Conservation (phyloP, 1,284 basidiomycete species). For the Boletellus deceptivus region DNA sequence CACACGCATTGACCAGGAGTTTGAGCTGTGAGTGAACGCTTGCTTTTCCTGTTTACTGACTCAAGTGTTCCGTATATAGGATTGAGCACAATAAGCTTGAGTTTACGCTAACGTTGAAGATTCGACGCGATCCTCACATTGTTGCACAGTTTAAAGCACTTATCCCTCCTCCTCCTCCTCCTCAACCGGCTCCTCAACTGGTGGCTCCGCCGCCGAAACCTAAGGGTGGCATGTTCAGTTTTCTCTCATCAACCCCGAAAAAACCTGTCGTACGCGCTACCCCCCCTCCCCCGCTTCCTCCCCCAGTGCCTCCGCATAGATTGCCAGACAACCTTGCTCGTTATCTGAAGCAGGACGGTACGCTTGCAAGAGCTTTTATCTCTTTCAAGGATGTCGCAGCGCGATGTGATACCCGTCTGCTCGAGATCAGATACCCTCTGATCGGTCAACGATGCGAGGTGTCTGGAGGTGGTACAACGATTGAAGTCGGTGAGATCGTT, state of each 20-base stretch:
- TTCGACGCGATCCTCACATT: conserved; percentile 82
- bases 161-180: conserved; percentile 32
- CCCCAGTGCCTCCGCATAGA: conserved; percentile 32
- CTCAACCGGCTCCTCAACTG: conserved; percentile 44
- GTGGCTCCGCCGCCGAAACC: conserved; percentile 44
- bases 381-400: conserved; percentile 81
- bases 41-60: not conserved
- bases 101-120: conserved; percentile 83
- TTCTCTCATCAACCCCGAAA: conserved; percentile 79
- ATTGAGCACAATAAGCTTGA: conserved; percentile 88
- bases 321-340: conserved; percentile 74
- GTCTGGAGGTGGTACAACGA: conserved; percentile 53
- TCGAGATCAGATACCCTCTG: conserved; percentile 83
- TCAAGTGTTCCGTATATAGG: conserved; percentile 37
- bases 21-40: conserved; percentile 72
- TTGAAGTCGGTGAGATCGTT: conserved; percentile 76
- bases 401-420: conserved; percentile 78
- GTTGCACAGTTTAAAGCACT: conserved; percentile 68
- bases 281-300: conserved; percentile 29
- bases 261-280: conserved; percentile 47
- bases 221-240: conserved; percentile 67
- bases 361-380: conserved; percentile 78
- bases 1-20: conserved; percentile 85
- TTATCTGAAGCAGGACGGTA: conserved; percentile 78
- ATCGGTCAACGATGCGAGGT: conserved; percentile 70